Evolutionary conservation across 225 moss, liverwort and hornwort species (phyloP).

Genomic region (Physcomitrellopsis africana): DNA sequence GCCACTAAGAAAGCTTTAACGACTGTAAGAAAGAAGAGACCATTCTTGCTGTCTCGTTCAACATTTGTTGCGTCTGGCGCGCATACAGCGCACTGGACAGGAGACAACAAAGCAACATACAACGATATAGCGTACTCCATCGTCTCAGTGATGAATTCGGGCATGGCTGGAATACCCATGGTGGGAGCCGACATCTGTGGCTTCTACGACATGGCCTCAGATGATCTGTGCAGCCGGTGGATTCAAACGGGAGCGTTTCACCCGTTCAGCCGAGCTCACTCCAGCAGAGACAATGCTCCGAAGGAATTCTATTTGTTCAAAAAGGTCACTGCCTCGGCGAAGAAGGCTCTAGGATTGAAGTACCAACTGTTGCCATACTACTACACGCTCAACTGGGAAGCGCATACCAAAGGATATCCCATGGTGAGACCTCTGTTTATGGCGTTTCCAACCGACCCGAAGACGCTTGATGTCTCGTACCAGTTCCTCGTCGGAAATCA

Average conservation of each 20-base stretch:
- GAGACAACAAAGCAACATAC: conserved; percentile 82
- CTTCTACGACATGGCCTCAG: conserved; percentile 67
- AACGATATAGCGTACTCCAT: conserved; percentile 67
- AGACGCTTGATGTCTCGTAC: conserved; percentile 36
- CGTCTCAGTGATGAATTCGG: conserved; percentile 61
- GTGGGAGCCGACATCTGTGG: conserved; percentile 87
- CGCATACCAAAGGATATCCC: conserved; percentile 66
- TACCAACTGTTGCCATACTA: conserved; percentile 69
- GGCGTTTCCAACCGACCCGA: conserved; percentile 40
- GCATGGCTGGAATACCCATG: conserved; percentile 80
- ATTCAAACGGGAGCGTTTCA: conserved; percentile 87
- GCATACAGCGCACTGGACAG: conserved; percentile 84
- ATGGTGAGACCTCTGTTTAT: conserved; percentile 67
- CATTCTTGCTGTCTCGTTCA: conserved; percentile 77
- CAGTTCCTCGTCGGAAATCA: conserved; percentile 51
- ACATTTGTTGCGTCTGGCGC: conserved; percentile 75
- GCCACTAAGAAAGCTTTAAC: conserved; percentile 66
- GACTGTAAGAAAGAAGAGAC: conserved; percentile 51
- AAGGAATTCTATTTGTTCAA: conserved; percentile 80
- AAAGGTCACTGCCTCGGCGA: conserved; percentile 44
- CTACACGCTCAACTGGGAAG: conserved; percentile 73
- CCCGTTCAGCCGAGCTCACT: conserved; percentile 78
- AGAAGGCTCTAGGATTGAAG: conserved; percentile 54
- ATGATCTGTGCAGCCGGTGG: conserved; percentile 77
- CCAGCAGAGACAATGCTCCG: conserved; percentile 35